A percentile compares a stretch with the other conserved stretches of the same genome.
Conservation (phyloP, 805 yeast species). For the Lachancea fermentati region DNA sequence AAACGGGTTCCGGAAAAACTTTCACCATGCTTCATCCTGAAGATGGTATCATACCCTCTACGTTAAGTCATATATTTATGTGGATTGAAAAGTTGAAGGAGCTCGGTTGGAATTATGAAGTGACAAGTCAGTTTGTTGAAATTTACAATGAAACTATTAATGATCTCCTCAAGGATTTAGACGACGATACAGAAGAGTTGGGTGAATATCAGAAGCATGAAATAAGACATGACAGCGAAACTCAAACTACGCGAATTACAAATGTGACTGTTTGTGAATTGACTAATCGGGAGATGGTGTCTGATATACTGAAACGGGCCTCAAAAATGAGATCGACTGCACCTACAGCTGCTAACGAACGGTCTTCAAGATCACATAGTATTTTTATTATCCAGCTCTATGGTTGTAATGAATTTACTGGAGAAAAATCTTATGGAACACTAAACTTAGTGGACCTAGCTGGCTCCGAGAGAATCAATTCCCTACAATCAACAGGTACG, state of each 20-base stretch:
- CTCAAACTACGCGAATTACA: slow-evolving; percentile 52
- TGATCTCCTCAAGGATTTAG: slow-evolving; percentile 49
- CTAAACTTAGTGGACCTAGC: slow-evolving; percentile 87
- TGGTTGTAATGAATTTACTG: slow-evolving; percentile 49
- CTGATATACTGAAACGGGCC: slow-evolving; percentile 47
- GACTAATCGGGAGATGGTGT: slow-evolving; percentile 43
- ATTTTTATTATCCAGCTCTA: slow-evolving; percentile 60
- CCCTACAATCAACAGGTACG: slow-evolving; percentile 74
- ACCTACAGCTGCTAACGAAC: slow-evolving; percentile 70
- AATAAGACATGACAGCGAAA: slow-evolving; percentile 59
- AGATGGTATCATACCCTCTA: slow-evolving; percentile 79
- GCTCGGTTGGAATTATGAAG: slow-evolving; percentile 56
- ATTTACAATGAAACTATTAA: slow-evolving; percentile 79
- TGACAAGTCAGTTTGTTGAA: slow-evolving; percentile 77
- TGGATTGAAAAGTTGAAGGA: slow-evolving; percentile 43
- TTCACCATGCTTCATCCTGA: slow-evolving; percentile 70
- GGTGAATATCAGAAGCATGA: slow-evolving; percentile 38
- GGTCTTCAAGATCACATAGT: slow-evolving; percentile 89
- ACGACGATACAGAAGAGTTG: slow-evolving; percentile 6
- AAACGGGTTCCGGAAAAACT: slow-evolving; percentile 94
- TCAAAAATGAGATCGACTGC: slow-evolving; percentile 67
- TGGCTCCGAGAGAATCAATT: slow-evolving; percentile 80
- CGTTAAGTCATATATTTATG: slow-evolving; percentile 64
- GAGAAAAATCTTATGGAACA: slow-evolving; percentile 48
- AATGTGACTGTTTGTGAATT: slow-evolving; percentile 51